phyloP scores from a whole-genome alignment of 2,329 filamentous ascomycete genomes.

The Sarocladiaceae sp. region DNA sequence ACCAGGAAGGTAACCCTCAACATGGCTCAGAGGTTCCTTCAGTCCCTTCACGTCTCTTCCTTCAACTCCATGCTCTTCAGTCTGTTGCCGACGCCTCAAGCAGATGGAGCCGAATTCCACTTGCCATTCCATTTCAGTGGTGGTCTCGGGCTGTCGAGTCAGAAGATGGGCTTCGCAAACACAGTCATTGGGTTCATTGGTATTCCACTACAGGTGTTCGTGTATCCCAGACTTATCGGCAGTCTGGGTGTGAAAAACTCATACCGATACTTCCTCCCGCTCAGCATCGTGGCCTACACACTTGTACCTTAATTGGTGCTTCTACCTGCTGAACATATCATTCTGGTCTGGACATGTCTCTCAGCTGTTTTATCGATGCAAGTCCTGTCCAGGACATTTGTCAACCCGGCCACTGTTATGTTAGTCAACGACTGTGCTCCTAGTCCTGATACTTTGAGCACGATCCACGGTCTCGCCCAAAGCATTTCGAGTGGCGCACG shows the following conservation, averaged over 20 bases:
- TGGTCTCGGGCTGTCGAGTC: conserved; percentile 19
- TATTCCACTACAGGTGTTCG: conserved; percentile 18
- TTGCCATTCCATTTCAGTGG: conserved; percentile 19
- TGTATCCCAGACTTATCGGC: conserved; percentile 17
- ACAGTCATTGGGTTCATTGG: conserved; percentile 20
- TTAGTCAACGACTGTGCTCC: conserved; percentile 21
- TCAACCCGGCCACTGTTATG: conserved; percentile 20
- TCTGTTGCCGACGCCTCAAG: neutral
- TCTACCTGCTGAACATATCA: conserved; percentile 12
- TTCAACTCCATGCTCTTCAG: neutral
- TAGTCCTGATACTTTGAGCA: conserved; percentile 17
- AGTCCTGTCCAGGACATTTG: conserved; percentile 19
- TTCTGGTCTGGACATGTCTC: conserved; percentile 16
- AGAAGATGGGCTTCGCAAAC: conserved; percentile 19
- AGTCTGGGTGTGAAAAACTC: conserved; percentile 15
- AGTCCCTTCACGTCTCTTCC: too few relatives aligned
- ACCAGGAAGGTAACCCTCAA: too few relatives aligned
- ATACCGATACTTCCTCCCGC: conserved; percentile 17
- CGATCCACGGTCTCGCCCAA: conserved; percentile 20
- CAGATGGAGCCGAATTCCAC: too few relatives aligned
- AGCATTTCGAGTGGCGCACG: conserved; percentile 20
- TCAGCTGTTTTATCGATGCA: conserved; percentile 16
- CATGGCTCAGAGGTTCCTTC: too few relatives aligned
- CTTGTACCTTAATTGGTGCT: conserved; percentile 18
- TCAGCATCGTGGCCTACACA: conserved; percentile 18